Evolutionary conservation across 208 protist species (phyloP).

Genomic region (Acanthamoeba rhysodes): DNA sequence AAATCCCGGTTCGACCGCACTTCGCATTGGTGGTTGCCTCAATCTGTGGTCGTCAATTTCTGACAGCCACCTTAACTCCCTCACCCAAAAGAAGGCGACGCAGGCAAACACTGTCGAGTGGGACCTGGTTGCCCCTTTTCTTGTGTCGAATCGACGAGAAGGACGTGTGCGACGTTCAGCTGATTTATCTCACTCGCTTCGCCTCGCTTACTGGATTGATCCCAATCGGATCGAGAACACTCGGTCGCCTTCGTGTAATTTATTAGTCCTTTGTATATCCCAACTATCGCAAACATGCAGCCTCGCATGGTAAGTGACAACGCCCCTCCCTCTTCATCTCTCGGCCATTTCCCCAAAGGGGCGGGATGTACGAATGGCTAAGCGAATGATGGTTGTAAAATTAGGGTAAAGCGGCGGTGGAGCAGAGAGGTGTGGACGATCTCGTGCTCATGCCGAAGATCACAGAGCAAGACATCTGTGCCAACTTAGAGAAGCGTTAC

Average conservation of each 20-base stretch:
- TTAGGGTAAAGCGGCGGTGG: slow-evolving; percentile 61
- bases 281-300: slow-evolving; percentile 42
- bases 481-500: slow-evolving; percentile 92
- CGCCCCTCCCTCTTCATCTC: neutral
- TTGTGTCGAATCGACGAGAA: neutral
- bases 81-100: neutral
- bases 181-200: neutral
- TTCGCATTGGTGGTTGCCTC: slow-evolving; percentile 39
- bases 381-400: neutral
- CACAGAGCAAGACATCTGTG: slow-evolving; percentile 92
- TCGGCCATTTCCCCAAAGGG: neutral
- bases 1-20: neutral
- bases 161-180: neutral
- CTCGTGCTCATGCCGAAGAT: slow-evolving; percentile 94
- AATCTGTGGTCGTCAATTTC: neutral
- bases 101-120: neutral
- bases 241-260: neutral
- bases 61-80: neutral
- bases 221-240: neutral
- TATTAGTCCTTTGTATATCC: neutral
- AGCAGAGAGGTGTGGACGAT: slow-evolving; percentile 92
- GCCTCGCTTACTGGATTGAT: neutral
- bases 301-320: slow-evolving; percentile 47
- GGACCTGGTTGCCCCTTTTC: neutral
- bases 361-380: neutral